phyloP scores from a whole-genome alignment of 495 filamentous ascomycete species.

The Penicillium cosmopolitanum region DNA sequence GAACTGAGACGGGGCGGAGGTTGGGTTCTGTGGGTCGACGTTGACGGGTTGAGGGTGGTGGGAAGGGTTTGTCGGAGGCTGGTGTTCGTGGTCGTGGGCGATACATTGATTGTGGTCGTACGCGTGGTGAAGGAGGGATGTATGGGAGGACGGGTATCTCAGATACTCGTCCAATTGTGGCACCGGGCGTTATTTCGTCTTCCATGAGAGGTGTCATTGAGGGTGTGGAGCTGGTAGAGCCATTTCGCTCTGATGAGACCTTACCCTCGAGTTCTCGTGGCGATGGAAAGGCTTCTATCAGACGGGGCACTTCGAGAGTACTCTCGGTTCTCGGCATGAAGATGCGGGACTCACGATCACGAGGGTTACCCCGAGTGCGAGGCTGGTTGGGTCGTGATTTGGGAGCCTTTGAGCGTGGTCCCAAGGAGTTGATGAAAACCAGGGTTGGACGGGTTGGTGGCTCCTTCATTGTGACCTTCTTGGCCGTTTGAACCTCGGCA shows the following conservation, averaged over 20 bases:
- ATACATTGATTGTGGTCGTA: conserved; percentile 14
- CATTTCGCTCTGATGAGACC: conserved; percentile 10
- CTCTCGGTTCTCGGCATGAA: conserved; percentile 22
- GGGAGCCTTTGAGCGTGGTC: conserved; percentile 21
- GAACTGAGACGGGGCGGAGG: conserved; percentile 33
- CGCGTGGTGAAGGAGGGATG: conserved; percentile 23
- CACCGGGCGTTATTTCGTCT: conserved; percentile 12
- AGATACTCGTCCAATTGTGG: conserved; percentile 29
- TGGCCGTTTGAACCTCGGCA: conserved; percentile 41
- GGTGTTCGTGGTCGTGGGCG: conserved; percentile 32
- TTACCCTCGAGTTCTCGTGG: conserved; percentile 5
- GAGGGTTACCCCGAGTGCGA: conserved; percentile 25
- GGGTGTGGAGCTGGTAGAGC: conserved; percentile 4
- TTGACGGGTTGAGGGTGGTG: conserved; percentile 10
- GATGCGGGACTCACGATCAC: conserved; percentile 19
- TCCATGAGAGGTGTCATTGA: conserved; percentile 8
- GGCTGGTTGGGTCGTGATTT: conserved; percentile 12
- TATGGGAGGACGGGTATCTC: conserved; percentile 33
- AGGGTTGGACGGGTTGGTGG: conserved; percentile 40
- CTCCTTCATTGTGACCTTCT: conserved; percentile 41
- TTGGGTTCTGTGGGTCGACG: conserved; percentile 26
- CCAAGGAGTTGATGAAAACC: conserved; percentile 41
- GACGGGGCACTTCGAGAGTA: conserved; percentile 15
- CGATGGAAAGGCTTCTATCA: conserved; percentile 12
- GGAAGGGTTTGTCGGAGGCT: conserved; percentile 28